Conservation (phyloP, 768 basidiomycete species). For the Phylloporus sp. region DNA sequence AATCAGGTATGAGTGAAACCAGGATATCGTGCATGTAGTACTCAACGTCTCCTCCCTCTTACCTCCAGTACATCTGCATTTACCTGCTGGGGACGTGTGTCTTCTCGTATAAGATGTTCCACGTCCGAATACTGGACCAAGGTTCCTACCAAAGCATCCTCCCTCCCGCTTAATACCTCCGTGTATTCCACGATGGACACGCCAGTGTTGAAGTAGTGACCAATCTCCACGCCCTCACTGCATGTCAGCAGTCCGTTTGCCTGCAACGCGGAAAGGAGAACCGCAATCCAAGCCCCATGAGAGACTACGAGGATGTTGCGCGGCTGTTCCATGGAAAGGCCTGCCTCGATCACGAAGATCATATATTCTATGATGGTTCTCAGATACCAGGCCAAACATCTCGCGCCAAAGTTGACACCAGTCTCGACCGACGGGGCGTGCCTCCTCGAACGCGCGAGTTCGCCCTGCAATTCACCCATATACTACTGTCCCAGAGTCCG, state of each 20-base stretch:
- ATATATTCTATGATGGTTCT: conserved; percentile 36
- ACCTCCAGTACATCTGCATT: conserved; percentile 49
- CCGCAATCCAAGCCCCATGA: conserved; percentile 63
- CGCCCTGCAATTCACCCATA: conserved; percentile 62
- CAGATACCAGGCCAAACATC: conserved; percentile 65
- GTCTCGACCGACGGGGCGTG: conserved; percentile 25
- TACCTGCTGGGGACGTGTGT: conserved; percentile 33
- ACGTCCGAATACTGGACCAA: conserved; percentile 54
- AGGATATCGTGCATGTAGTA: conserved; percentile 10
- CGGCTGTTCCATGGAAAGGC: conserved; percentile 28
- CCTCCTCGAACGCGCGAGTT: conserved; percentile 14
- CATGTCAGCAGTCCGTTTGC: conserved; percentile 37
- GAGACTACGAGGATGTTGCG: conserved; percentile 53
- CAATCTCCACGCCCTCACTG: conserved; percentile 28
- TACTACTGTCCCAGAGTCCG: conserved; percentile 34
- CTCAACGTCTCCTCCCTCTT: not conserved
- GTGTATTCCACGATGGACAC: conserved; percentile 59
- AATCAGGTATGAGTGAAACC: conserved; percentile 7
- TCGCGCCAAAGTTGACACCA: conserved; percentile 38
- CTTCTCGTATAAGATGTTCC: conserved; percentile 43
- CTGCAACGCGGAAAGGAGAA: conserved; percentile 48
- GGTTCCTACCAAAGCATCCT: conserved; percentile 26
- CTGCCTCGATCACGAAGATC: conserved; percentile 13
- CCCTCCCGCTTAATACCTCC: conserved; percentile 21
- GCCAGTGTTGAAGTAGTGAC: conserved; percentile 25